Evolutionary conservation across 495 filamentous ascomycete species (phyloP), one percentile per base, ranked within the genome.

Genomic region (Aspergillus avenaceus): DNA sequence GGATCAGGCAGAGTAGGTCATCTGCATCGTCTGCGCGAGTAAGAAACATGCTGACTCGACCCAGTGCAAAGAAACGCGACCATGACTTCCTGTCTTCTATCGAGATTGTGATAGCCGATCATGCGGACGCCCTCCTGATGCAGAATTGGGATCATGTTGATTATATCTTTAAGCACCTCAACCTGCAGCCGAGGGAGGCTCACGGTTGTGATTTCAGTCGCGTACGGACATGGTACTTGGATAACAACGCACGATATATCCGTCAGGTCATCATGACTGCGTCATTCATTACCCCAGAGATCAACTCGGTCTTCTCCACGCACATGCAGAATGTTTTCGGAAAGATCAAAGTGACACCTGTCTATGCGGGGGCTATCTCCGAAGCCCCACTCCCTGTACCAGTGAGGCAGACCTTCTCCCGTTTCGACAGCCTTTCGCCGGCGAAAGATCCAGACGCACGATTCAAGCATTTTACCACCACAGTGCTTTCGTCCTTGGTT

Each of bases 91-190:
- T 98, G 18, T 90, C 84, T 40, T 96, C 90, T 0, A 87, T 98
- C 57, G 93, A 98, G 66, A 63, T 98, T 8, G 84, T 90, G 21
- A 75, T 98, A 29, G 76, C 95, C 40, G 93, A 98, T 66, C 90
- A 96, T 63, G 88, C 90, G 32, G 95, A 97, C 64, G 90, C 91
- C 1, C 76, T 97, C 13, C 79, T 91, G 14, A 97, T 96, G 91
- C 93, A 98, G 62, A 96, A 96, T 68, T 97, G 95, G 93, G 91
- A 96, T 58, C 91, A 97, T 69, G 80, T 96, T 45, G 87, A 90
- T 56, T 87, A 84, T 63, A 83, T 96, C 56, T 88, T 97, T 62
- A 82, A 90, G 52, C 90, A 97, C 67, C 83, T 97, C 40, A 98
- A 97, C 66, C 75, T 85, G 36, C 90, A 93, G 57, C 93, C 92